Evolutionary conservation across 768 basidiomycete species (phyloP).

Genomic region (Pholiota microspora): DNA sequence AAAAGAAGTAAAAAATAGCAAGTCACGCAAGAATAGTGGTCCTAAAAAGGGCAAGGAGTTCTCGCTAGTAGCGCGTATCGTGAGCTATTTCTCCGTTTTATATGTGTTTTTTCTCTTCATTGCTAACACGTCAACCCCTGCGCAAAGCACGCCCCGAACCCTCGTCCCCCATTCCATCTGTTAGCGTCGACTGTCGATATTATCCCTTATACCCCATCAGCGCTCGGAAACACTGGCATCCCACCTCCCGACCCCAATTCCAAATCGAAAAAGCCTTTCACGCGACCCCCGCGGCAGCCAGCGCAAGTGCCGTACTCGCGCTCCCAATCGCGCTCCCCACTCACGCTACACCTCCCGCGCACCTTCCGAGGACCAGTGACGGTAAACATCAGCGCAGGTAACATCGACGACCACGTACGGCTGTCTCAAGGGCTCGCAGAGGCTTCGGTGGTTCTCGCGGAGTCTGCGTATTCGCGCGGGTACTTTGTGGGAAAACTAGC

Average conservation of each 20-base stretch:
- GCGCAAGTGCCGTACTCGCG: neutral
- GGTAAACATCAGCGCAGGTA: constrained; percentile 32
- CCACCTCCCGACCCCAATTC: constrained; percentile 1
- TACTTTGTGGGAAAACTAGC: neutral
- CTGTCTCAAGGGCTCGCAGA: constrained; percentile 24
- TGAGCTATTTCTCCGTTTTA: constrained; percentile 18
- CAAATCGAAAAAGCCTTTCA: neutral
- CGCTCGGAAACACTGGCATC: neutral
- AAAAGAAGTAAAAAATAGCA: constrained; percentile 18
- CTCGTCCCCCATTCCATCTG: constrained; percentile 34
- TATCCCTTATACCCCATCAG: constrained; percentile 20
- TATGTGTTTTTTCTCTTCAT: neutral
- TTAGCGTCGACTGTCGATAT: constrained; percentile 25
- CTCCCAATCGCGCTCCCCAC: constrained; percentile 14
- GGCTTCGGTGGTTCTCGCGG: neutral
- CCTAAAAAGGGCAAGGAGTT: constrained; percentile 20
- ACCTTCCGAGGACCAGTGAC: constrained; percentile 42
- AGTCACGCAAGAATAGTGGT: neutral
- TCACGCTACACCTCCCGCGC: constrained; percentile 35
- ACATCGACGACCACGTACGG: constrained; percentile 33
- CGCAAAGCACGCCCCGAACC: constrained; percentile 33
- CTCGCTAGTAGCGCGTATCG: constrained; percentile 37
- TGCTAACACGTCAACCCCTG: neutral
- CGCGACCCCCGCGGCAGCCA: neutral
- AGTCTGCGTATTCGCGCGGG: constrained; percentile 2